Evolutionary conservation across 129 eudicot species (phyloP), one percentile per base, ranked within the genome.

Genomic region (Mikania micrantha): DNA sequence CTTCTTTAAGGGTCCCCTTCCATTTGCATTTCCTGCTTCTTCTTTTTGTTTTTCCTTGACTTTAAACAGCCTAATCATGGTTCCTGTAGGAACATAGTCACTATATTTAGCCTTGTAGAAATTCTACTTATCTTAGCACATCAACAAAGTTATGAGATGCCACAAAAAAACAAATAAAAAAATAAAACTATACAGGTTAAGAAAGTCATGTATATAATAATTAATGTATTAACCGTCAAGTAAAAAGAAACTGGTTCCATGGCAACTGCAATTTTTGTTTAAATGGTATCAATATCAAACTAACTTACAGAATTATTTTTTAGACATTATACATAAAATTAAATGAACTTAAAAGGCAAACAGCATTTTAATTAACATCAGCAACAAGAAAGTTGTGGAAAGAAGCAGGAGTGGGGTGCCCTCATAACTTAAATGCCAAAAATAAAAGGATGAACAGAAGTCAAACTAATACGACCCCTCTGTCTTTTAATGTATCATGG

Each of bases 11-110:
- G 57, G 77, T 32, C 74, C 79, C 25, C 11, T 73, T 20, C 70
- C 79, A 34, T 57, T 77, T 56, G 79, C 70, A 68, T 77, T 81
- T 54, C 65, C 82, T 29, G 79, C 74, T 21, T 42, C 79, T 63
- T 72, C 66, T 15, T 34, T 77, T 73, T 81, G 85, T 68, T 73
- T 77, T 76, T 81, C 85, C 70, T 77, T 81, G 11, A 81, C 82
- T 77, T 81, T 81, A 54, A 81, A 81, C 60, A 81, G 19, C 67
- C 67, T 77, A 58, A 80, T 80, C 81, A 80, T 80, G 66, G 62
- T 70, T 80, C 60, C 84, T 80, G 62, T 35, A 60, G 22, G 12
- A 63, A 65, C 12, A 60, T 19, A 56, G 70, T 34, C 28, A 3
- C 66, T 53, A 63, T 1, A 56, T 10, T 72, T 29, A 67, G 62